Evolutionary conservation across 495 filamentous ascomycete genomes (phyloP), one percentile per base, ranked within the genome.

Genomic region (Saxophila tyrrhenica): DNA sequence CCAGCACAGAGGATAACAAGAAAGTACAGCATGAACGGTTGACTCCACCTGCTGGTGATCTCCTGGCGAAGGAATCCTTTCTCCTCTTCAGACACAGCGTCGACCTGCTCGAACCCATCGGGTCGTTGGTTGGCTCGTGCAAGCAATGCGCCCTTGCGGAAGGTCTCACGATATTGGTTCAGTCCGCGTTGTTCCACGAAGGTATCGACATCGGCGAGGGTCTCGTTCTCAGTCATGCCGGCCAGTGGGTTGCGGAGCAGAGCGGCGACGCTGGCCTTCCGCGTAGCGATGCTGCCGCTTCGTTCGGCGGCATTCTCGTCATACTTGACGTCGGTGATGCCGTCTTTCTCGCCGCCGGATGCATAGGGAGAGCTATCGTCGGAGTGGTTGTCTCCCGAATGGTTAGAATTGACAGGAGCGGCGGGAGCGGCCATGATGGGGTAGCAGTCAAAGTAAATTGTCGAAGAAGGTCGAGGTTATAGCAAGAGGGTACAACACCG

Each of bases 1-100:
- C 74, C 69, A 1, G 83, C 83, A 53, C 81, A 84, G 39, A 84
- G 63, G 11, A 77, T 67, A 59, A 84, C 80, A 39, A 88, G 76
- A 7, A 85, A 71, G 62, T 85, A 87, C 64, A 89, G 80, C 3
- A 79, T 70, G 58, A 63, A 72, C 0, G 87, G 85, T 60, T 90
- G 85, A 1, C 75, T 76, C 86, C 87, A 90, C 54, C 79, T 80
- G 65, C 87, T 73, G 0, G 73, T 76, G 51, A 78, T 73, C 64
- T 89, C 87, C 23, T 74, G 74, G 16, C 75, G 67, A 45, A 89
- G 64, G 3, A 80, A 65, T n/a, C 74, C 69, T 24, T 67, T 71
- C 59, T 89, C 85, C 7, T 76, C 70, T 35, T 54, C 52, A 13
- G 24, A 9, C 3, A 54, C 56, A 15, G 50, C 23, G 3, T 55